These are phyloP conservation scores for Fraxinus pennsylvanica DNA, from an alignment of 257 asterid genomes.

Conservation along the genomic window DNA sequence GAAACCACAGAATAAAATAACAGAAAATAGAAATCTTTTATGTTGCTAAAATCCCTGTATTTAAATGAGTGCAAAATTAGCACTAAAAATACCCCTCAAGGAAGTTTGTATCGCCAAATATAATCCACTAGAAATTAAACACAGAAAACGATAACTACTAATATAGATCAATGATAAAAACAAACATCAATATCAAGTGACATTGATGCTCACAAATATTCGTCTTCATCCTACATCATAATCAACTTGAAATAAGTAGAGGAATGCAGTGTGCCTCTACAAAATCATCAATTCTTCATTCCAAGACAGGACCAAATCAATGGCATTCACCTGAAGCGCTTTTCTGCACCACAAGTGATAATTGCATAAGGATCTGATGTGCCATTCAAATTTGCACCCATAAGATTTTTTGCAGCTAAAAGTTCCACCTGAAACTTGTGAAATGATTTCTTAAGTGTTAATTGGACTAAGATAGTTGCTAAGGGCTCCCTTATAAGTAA, in stretches of 20 bases:
- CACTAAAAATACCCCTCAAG: not conserved
- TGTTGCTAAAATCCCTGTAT: not conserved
- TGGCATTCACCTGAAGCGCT: conserved; percentile 78
- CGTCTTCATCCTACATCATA: not conserved
- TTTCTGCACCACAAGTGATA: conserved; percentile 77
- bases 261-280: conserved; percentile 24
- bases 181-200: conserved; percentile 6
- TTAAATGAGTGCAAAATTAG: not conserved
- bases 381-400: conserved; percentile 80
- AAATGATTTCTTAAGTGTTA: not conserved
- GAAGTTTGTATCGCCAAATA: not conserved
- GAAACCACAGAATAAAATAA: not conserved
- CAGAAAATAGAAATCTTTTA: not conserved
- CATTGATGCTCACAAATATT: conserved; percentile 1
- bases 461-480: not conserved
- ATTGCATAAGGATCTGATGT: conserved; percentile 94
- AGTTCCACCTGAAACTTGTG: conserved; percentile 70
- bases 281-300: conserved; percentile 21
- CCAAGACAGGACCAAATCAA: conserved; percentile 28
- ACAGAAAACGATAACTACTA: not conserved
- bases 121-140: not conserved
- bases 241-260: conserved; percentile 22
- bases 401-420: conserved; percentile 89
- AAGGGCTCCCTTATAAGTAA: not conserved
- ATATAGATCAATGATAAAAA: conserved; percentile 1